phyloP scores from a whole-genome alignment of 148 eudicot genomes.

The Rhododendron henanense region DNA sequence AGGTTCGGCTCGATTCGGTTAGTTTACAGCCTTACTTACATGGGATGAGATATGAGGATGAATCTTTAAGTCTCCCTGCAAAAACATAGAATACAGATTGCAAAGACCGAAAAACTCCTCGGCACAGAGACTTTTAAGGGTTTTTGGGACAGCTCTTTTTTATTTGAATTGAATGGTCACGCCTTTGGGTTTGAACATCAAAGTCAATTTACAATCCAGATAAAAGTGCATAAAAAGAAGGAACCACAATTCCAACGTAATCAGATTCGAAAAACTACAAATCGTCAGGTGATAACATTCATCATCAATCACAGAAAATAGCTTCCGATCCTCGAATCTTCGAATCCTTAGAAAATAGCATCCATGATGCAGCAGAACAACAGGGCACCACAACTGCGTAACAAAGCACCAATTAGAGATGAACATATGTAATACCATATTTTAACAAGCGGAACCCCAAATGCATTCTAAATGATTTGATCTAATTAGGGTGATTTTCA shows the following conservation, averaged over 20 bases:
- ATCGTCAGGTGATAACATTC: neutral
- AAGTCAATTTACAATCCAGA: neutral
- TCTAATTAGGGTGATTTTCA: neutral
- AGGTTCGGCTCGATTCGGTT: too few species aligned
- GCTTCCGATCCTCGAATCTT: neutral
- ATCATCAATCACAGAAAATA: neutral
- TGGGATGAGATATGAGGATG: too few species aligned
- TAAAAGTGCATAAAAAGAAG: neutral
- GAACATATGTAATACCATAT: neutral
- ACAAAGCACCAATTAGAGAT: neutral
- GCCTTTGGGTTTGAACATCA: too few species aligned
- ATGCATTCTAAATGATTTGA: neutral
- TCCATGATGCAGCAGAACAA: neutral
- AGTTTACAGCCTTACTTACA: too few species aligned
- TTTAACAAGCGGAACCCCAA: neutral
- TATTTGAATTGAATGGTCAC: too few species aligned
- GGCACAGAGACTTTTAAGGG: too few species aligned
- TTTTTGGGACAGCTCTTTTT: too few species aligned
- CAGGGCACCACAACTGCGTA: neutral
- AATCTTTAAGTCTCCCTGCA: too few species aligned
- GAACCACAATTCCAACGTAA: neutral
- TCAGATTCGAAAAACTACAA: neutral
- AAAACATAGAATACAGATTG: too few species aligned
- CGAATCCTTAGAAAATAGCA: neutral
- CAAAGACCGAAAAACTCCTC: too few species aligned